phyloP scores from a whole-genome alignment of 2,329 filamentous ascomycete species.

The Arthrobotrys iridis region DNA sequence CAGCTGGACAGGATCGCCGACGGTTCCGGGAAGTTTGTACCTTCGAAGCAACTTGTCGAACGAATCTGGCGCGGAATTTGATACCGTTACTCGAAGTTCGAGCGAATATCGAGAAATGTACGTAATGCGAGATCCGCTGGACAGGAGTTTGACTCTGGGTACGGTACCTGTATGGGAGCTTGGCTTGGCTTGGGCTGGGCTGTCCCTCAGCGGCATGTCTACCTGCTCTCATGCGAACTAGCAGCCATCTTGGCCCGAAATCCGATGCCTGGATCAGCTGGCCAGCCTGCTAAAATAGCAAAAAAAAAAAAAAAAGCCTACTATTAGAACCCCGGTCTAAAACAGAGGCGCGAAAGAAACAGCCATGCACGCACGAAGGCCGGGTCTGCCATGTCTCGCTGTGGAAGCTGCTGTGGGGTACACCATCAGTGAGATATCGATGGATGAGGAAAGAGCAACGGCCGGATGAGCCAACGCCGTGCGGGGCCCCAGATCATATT shows the following conservation, averaged over 20 bases:
- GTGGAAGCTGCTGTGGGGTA: slow-evolving; percentile 38
- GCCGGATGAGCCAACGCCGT: slow-evolving; percentile 21
- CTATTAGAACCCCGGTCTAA: slow-evolving; percentile 15
- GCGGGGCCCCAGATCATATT: slow-evolving; percentile 45
- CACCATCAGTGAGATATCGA: not conserved
- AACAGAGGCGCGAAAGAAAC: slow-evolving; percentile 5
- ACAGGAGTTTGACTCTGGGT: not conserved
- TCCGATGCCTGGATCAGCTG: slow-evolving; percentile 7
- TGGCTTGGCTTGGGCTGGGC: not conserved
- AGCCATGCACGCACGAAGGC: slow-evolving; percentile 16
- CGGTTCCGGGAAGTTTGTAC: not conserved
- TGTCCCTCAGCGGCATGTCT: not conserved
- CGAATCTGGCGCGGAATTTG: not conserved
- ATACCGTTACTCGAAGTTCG: not conserved
- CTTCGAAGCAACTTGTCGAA: not conserved
- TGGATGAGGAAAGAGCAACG: slow-evolving; percentile 34
- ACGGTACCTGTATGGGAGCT: not conserved
- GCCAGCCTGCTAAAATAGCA: not conserved
- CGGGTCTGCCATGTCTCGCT: slow-evolving; percentile 7
- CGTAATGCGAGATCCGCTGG: slow-evolving; percentile 9
- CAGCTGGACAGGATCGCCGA: not conserved
- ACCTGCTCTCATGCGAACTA: not conserved
- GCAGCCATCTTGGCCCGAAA: slow-evolving; percentile 18
- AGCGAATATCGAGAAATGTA: slow-evolving; percentile 3
- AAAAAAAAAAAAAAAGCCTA: no score